Evolutionary conservation across 352 stramenopile species (phyloP), one percentile per base, ranked within the genome.

Genomic region (Globisporangium polare): DNA sequence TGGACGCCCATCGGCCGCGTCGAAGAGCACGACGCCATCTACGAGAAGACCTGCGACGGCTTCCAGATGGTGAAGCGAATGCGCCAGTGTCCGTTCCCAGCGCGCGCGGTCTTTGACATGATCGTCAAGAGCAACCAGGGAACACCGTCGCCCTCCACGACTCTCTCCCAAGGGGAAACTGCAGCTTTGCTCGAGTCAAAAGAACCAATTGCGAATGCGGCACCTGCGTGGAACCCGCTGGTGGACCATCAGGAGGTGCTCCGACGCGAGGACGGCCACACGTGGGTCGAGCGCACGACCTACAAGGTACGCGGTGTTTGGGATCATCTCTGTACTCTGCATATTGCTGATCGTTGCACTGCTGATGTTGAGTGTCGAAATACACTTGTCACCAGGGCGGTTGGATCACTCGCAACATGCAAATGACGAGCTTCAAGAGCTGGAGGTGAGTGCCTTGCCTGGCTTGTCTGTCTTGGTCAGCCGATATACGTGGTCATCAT

Each of bases 11-110:
- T 78, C 3, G 65, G 73, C 13, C 62, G 71, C 18, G 56, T 58
- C 29, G 77, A 75, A 20, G 65, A 76, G 9, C 74, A 80, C 49
- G 81, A 91, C 26, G 66, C 73, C 12, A 67, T 83, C 0, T 89
- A 74, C 37, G 79, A 90, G 33, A 88, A 84, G 33, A 60, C 62
- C 2, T 64, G 64, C 6, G 83, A 90, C 27, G 74, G 80, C 5
- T 93, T 90, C 47, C 74, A 71, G 52, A 83, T 87, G 70, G 51
- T 90, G 53, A 93, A 93, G 57, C 72, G 83, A 7, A 68, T 88
- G 26, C 73, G 72, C 5, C 78, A 68, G 35, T 85, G 83, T 45
- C 60, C 71, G 13, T 93, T 89, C 51, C 83, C 83, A 43, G 78
- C 83, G 31, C 79, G 83, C 13, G 81, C 83, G 0, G 62, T 91